A percentile compares a stretch with the other conserved stretches of the same genome.
phyloP scores from a whole-genome alignment of 2,329 filamentous ascomycete species.

The Zymoseptoria crescenta region DNA sequence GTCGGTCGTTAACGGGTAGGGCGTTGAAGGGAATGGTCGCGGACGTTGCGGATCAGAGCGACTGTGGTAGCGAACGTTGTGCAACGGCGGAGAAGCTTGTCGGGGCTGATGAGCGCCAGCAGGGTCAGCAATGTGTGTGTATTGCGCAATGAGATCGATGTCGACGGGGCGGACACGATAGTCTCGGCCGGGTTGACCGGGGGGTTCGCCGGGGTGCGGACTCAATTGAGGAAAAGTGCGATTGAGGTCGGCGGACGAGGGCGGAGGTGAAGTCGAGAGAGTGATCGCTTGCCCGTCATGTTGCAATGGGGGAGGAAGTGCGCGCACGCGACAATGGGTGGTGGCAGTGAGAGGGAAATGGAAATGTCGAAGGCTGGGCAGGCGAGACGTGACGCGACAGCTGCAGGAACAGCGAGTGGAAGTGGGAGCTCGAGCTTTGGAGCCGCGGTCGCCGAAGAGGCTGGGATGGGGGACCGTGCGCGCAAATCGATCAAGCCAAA shows the following conservation, averaged over 20 bases:
- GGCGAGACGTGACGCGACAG: neutral
- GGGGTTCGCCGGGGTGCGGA: neutral
- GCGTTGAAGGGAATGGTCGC: neutral
- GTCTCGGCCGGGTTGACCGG: neutral
- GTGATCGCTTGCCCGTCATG: neutral
- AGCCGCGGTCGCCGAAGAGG: neutral
- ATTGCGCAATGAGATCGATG: neutral
- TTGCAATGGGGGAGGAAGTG: neutral
- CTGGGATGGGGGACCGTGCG: neutral
- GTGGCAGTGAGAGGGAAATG: neutral
- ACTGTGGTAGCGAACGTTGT: neutral
- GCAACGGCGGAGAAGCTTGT: neutral
- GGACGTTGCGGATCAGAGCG: neutral
- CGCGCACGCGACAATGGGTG: neutral
- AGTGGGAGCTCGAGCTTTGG: neutral
- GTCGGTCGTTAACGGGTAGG: conserved; percentile 37
- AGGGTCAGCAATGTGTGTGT: neutral
- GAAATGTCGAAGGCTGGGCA: neutral
- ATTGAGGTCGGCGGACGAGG: neutral
- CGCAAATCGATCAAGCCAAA: neutral
- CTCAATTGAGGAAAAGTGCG: neutral
- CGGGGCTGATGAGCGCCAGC: too few species aligned
- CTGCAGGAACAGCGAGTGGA: neutral
- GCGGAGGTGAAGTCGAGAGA: neutral
- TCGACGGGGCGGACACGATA: neutral